Conservation (phyloP, 805 yeast species). For the Ogataea philodendri region DNA sequence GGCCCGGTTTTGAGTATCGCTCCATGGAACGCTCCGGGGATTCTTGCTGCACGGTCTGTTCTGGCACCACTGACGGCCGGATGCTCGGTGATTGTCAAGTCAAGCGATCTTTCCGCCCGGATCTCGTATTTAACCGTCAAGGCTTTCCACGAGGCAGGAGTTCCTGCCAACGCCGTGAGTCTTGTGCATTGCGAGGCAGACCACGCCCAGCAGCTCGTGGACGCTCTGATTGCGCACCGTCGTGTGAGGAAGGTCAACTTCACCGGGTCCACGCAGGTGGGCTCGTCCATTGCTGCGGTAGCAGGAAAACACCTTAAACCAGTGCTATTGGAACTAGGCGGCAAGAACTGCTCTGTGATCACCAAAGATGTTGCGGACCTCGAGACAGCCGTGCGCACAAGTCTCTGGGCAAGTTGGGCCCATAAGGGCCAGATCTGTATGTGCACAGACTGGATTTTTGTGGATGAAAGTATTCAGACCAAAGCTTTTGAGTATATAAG, state of each 20-base stretch:
- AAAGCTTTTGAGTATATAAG: conserved; percentile 26
- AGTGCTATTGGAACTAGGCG: conserved; percentile 43
- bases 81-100: conserved; percentile 43
- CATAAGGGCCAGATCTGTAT: conserved; percentile 50
- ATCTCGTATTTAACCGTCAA: conserved; percentile 35
- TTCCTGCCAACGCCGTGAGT: conserved; percentile 37
- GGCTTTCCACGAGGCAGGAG: conserved; percentile 38
- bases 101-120: conserved; percentile 40
- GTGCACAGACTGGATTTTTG: conserved; percentile 40
- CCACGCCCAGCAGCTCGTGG: conserved; percentile 30
- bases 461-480: conserved; percentile 37
- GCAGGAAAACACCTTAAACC: conserved; percentile 43
- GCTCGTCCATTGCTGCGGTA: conserved; percentile 34
- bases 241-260: conserved; percentile 40
- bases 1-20: conserved; percentile 47
- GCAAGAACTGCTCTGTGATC: conserved; percentile 40
- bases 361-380: conserved; percentile 35
- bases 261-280: conserved; percentile 45
- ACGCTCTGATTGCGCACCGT: conserved; percentile 29
- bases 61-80: conserved; percentile 48
- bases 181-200: conserved; percentile 34
- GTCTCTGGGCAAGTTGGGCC: conserved; percentile 38
- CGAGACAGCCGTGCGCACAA: conserved; percentile 29
- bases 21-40: conserved; percentile 50
- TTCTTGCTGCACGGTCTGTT: conserved; percentile 39